phyloP scores from a whole-genome alignment of 805 yeast genomes.

The Teunomyces funiuensis region DNA sequence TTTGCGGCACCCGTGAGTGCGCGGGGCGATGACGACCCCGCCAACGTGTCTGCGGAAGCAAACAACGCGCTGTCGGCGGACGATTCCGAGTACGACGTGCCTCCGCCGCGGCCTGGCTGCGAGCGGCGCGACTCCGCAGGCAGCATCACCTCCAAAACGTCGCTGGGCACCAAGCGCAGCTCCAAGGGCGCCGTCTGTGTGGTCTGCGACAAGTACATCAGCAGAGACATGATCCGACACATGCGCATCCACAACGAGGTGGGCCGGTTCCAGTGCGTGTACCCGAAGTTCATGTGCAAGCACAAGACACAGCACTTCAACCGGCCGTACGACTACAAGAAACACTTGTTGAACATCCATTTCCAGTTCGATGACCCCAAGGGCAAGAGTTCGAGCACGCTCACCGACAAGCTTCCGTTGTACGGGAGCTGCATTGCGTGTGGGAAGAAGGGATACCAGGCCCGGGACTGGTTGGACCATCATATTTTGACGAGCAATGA shows the following conservation, averaged over 20 bases:
- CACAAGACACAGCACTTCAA: constrained; percentile 44
- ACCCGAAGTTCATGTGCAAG: constrained; percentile 38
- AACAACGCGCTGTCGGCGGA: background rate
- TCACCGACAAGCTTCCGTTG: constrained; percentile 41
- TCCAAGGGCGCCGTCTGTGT: constrained; percentile 39
- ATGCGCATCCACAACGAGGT: constrained; percentile 44
- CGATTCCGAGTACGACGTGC: constrained; percentile 1
- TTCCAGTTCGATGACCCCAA: constrained; percentile 42
- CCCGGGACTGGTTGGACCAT: constrained; percentile 54
- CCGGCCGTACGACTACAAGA: constrained; percentile 47
- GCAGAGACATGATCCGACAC: constrained; percentile 42
- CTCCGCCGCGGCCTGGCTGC: constrained; percentile 11
- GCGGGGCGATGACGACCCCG: background rate
- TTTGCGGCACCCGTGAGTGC: background rate
- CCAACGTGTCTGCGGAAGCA: background rate
- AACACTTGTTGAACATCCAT: constrained; percentile 43
- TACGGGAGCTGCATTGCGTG: constrained; percentile 45
- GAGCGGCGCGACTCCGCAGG: constrained; percentile 11
- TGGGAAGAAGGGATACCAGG: constrained; percentile 44
- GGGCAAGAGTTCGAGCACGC: constrained; percentile 38
- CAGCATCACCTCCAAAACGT: background rate
- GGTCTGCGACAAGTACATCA: constrained; percentile 41
- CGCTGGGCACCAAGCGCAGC: constrained; percentile 17
- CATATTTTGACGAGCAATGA: constrained; percentile 44
- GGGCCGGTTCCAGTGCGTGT: constrained; percentile 44